Conservation (phyloP, 106 monocot genomes). For the Cymbidium sinense region DNA sequence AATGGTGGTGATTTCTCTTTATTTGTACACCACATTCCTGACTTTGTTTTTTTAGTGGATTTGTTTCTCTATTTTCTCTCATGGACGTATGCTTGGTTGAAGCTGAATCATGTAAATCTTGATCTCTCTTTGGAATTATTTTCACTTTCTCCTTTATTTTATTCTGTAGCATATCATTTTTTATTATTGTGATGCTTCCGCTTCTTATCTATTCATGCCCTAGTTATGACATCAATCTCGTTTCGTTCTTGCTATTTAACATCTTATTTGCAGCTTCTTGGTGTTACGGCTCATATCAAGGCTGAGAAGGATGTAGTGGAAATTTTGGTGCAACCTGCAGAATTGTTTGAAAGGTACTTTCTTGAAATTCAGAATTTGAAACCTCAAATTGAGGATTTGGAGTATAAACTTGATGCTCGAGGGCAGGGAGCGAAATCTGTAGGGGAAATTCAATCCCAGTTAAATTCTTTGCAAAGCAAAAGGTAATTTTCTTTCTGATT, state of each 20-base stretch:
- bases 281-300: slow-evolving; percentile 82
- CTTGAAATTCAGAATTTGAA: slow-evolving; percentile 52
- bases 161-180: background rate
- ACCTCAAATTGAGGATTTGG: slow-evolving; percentile 66
- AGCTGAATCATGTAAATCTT: background rate
- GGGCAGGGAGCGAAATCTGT: slow-evolving; percentile 76
- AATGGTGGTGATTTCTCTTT: background rate
- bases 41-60: background rate
- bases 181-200: background rate
- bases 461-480: slow-evolving; percentile 49
- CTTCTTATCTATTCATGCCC: background rate
- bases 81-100: background rate
- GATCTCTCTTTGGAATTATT: background rate
- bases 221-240: background rate
- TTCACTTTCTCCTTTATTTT: background rate
- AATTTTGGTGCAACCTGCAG: slow-evolving; percentile 62
- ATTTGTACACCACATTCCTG: background rate
- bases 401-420: slow-evolving; percentile 68
- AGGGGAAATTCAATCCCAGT: slow-evolving; percentile 72
- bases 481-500: slow-evolving; percentile 20
- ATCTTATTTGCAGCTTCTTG: slow-evolving; percentile 50
- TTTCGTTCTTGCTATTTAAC: background rate
- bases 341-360: slow-evolving; percentile 55
- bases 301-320: slow-evolving; percentile 82
- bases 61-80: background rate